Conservation (phyloP, 2,329 filamentous ascomycete genomes). For the Phaeosphaeria sp. region DNA sequence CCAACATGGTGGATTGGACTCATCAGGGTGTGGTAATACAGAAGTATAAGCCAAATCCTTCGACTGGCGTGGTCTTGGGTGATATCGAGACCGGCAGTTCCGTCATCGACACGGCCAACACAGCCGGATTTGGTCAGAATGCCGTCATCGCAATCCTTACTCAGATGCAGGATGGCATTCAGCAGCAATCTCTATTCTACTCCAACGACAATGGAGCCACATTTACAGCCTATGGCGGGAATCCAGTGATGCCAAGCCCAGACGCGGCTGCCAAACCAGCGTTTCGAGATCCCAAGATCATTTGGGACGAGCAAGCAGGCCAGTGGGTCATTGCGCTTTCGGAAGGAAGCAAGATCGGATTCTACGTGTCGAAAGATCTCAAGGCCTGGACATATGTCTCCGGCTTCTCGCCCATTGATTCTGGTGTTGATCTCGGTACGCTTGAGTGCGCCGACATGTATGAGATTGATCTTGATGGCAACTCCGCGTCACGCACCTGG, state of each 20-base stretch:
- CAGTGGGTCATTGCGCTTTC: not conserved
- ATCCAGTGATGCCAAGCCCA: not conserved
- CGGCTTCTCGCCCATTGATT: not conserved
- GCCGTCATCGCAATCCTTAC: not conserved
- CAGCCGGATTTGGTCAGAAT: not conserved
- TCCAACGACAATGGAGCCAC: not conserved
- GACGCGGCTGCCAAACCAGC: not conserved
- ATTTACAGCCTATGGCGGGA: not conserved
- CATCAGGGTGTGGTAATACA: not conserved
- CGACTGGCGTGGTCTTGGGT: not conserved
- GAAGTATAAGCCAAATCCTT: not conserved
- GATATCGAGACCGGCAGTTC: not conserved
- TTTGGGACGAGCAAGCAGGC: not conserved
- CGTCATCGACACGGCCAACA: not conserved
- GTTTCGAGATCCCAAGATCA: conserved; percentile 1
- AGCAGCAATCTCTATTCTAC: not conserved
- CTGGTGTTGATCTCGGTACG: not conserved
- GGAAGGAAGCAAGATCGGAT: not conserved
- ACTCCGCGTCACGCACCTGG: not conserved
- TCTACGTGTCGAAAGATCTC: not conserved
- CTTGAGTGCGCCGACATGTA: not conserved
- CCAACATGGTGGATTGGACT: not conserved
- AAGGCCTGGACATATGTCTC: not conserved
- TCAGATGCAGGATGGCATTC: not conserved
- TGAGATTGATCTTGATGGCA: not conserved